Conservation (phyloP, 2,329 filamentous ascomycete species). For the Sporothrix luriei region DNA sequence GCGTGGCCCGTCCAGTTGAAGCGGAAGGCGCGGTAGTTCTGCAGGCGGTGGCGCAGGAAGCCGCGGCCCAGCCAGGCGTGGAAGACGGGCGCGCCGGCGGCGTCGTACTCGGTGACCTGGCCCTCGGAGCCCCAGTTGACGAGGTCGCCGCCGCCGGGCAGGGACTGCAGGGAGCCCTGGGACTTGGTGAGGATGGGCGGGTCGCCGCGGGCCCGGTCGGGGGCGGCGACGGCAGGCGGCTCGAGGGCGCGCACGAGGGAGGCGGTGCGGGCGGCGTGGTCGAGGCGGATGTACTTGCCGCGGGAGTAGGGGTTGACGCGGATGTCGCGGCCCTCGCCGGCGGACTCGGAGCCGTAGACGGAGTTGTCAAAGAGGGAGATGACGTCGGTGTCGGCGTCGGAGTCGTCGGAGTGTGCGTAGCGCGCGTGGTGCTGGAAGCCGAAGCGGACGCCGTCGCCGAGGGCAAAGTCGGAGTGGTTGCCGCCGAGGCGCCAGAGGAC, state of each 20-base stretch:
- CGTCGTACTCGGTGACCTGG: conserved; percentile 51
- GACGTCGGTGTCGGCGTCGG: no score
- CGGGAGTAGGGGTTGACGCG: conserved; percentile 43
- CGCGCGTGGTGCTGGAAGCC: conserved; percentile 54
- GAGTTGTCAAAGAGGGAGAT: conserved; percentile 57
- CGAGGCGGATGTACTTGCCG: conserved; percentile 51
- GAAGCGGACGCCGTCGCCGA: conserved; percentile 41
- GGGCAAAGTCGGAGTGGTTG: conserved; percentile 47
- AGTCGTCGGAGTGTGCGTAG: no score
- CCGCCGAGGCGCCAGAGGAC: conserved; percentile 53
- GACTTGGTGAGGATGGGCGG: conserved; percentile 34
- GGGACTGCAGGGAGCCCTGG: conserved; percentile 55
- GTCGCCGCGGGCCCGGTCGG: conserved; percentile 12
- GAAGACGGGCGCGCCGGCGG: conserved; percentile 55
- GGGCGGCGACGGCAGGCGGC: conserved; percentile 43
- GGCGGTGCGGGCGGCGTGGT: conserved; percentile 49
- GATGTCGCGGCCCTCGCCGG: conserved; percentile 38
- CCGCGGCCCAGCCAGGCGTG: conserved; percentile 53
- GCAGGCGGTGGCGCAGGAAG: conserved; percentile 45
- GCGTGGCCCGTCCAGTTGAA: conserved; percentile 55
- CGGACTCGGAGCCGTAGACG: conserved; percentile 48
- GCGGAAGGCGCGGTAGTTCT: conserved; percentile 59
- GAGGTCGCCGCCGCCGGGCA: conserved; percentile 57
- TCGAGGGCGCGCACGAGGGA: conserved; percentile 51
- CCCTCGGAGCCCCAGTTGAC: conserved; percentile 60